These are phyloP conservation scores for Acorus calamus DNA, from an alignment of 106 monocot species.

Conservation along the genomic window DNA sequence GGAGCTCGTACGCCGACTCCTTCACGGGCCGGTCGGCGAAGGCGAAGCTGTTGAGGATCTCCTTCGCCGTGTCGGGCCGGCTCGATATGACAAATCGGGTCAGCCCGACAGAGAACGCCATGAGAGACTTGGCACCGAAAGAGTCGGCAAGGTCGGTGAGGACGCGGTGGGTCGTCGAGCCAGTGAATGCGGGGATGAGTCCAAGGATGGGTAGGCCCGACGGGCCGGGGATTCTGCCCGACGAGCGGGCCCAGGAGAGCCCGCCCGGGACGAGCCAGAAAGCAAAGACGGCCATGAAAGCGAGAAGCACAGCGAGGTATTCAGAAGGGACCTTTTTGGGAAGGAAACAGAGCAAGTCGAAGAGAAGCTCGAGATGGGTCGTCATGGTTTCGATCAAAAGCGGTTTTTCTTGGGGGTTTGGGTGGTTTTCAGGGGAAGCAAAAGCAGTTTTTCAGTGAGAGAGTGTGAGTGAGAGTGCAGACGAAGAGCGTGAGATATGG, in stretches of 20 bases:
- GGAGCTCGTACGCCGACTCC: constrained; percentile 63
- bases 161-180: constrained; percentile 28
- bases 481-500: too few species aligned
- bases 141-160: constrained; percentile 27
- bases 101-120: constrained; percentile 64
- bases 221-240: constrained; percentile 21
- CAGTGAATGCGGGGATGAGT: constrained; percentile 23
- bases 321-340: too few species aligned
- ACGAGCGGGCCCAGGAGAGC: constrained; percentile 35
- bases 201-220: neutral
- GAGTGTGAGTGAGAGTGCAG: too few species aligned
- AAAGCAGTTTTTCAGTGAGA: too few species aligned
- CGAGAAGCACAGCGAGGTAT: neutral
- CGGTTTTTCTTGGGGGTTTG: too few species aligned
- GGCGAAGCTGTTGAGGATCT: constrained; percentile 36
- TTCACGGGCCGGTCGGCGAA: constrained; percentile 31
- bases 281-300: constrained; percentile 3
- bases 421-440: too few species aligned
- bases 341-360: too few species aligned
- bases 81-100: constrained; percentile 55
- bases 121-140: constrained; percentile 20
- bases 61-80: constrained; percentile 53
- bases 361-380: too few species aligned
- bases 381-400: too few species aligned
- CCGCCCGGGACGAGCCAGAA: constrained; percentile 50